Conservation (phyloP, 805 yeast species). For the Komagataella populi region DNA sequence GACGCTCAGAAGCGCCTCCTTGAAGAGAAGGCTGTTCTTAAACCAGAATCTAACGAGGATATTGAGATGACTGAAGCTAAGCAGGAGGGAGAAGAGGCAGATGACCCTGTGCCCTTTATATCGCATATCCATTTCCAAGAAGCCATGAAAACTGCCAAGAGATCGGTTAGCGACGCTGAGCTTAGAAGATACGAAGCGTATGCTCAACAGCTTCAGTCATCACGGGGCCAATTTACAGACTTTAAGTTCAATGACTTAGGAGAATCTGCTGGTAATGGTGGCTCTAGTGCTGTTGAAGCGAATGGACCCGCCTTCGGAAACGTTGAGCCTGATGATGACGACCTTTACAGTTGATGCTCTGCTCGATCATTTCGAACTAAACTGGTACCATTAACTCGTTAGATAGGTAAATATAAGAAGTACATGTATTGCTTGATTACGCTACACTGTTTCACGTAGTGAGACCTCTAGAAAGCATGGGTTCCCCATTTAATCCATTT, state of each 20-base stretch:
- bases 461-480: background rate
- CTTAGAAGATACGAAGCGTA: constrained; percentile 97
- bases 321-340: constrained; percentile 35
- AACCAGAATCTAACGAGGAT: constrained; percentile 23
- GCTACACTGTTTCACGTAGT: background rate
- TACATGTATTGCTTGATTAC: background rate
- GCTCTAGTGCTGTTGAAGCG: constrained; percentile 14
- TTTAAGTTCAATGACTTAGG: constrained; percentile 61
- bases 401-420: background rate
- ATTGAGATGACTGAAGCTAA: constrained; percentile 1
- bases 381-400: background rate
- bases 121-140: constrained; percentile 93
- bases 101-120: constrained; percentile 92
- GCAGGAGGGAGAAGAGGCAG: constrained; percentile 53
- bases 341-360: constrained; percentile 20
- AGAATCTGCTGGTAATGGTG: constrained; percentile 17
- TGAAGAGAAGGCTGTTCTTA: constrained; percentile 34
- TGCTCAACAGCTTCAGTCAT: constrained; percentile 90
- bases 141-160: constrained; percentile 98
- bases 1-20: constrained; percentile 55
- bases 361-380: background rate
- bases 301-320: constrained; percentile 31
- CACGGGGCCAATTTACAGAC: constrained; percentile 89
- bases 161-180: constrained; percentile 95
- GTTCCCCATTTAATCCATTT: background rate